Percentiles rank a stretch among this genome's conserved stretches.
Evolutionary conservation across 805 yeast genomes (phyloP).

Genomic region (Starmerella khaoyaiensis): DNA sequence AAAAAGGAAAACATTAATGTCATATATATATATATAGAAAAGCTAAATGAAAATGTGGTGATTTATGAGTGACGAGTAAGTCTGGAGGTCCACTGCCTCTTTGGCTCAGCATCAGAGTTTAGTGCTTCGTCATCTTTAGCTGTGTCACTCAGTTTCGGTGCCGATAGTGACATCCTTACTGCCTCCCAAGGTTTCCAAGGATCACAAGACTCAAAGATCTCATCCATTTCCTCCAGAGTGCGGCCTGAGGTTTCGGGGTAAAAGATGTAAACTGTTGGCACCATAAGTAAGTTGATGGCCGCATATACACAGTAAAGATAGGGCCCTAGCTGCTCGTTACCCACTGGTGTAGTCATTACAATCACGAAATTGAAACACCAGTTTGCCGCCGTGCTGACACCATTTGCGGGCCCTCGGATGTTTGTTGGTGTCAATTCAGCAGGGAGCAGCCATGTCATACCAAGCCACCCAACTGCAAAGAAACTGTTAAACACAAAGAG

Average conservation of each 20-base stretch:
- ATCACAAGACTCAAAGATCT: constrained; percentile 35
- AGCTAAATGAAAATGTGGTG: too few species aligned
- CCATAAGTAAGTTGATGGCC: constrained; percentile 36
- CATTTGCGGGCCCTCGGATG: constrained; percentile 45
- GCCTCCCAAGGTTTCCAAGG: constrained; percentile 35
- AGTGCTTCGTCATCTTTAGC: too few species aligned
- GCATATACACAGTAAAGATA: constrained; percentile 52
- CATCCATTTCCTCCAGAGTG: constrained; percentile 43
- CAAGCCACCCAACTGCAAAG: constrained; percentile 42
- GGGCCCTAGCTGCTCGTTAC: constrained; percentile 38
- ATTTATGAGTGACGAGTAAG: too few species aligned
- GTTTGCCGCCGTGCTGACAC: constrained; percentile 51
- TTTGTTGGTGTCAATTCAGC: constrained; percentile 47
- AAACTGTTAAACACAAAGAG: constrained; percentile 40
- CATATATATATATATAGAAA: too few species aligned
- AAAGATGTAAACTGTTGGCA: constrained; percentile 33
- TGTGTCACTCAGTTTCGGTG: too few species aligned
- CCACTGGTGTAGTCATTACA: constrained; percentile 45
- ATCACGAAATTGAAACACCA: constrained; percentile 55
- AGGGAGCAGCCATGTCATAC: constrained; percentile 49
- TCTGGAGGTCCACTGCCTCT: too few species aligned
- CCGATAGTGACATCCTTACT: constrained; percentile 24
- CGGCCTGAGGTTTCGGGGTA: constrained; percentile 53
- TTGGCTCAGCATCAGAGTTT: too few species aligned
- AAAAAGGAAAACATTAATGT: too few species aligned